Conservation (phyloP, 805 yeast species). For the Saturnispora hagleri region DNA sequence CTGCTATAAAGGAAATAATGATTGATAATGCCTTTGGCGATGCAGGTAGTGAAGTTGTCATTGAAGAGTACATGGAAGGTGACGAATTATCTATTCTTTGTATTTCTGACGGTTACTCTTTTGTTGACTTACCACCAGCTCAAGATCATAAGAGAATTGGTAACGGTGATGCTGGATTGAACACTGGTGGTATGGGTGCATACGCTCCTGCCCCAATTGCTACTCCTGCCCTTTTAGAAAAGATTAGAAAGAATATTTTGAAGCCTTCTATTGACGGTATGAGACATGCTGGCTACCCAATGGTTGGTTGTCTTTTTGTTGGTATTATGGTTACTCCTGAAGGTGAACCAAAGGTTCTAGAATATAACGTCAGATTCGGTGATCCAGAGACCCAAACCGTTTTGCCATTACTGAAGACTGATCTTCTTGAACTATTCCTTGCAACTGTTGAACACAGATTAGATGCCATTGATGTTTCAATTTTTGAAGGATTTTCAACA, state of each 20-base stretch:
- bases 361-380: conserved; percentile 96
- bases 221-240: conserved; percentile 58
- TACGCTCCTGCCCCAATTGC: conserved; percentile 98
- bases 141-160: conserved; percentile 97
- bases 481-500: conserved; percentile 52
- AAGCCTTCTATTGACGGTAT: conserved; percentile 92
- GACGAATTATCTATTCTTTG: conserved; percentile 93
- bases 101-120: conserved; percentile 87
- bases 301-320: conserved; percentile 91
- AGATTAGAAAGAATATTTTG: conserved; percentile 67
- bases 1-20: conserved; percentile 83
- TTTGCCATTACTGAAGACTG: conserved; percentile 81
- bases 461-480: conserved; percentile 61
- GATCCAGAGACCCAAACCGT: conserved; percentile 99
- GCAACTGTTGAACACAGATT: conserved; percentile 93
- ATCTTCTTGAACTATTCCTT: conserved; percentile 81
- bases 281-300: conserved; percentile 92
- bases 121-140: conserved; percentile 87
- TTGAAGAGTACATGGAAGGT: conserved; percentile 94
- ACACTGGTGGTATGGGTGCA: conserved; percentile 99
- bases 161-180: conserved; percentile 86
- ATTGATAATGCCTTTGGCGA: conserved; percentile 77
- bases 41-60: conserved; percentile 92
- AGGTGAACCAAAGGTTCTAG: conserved; percentile 86
- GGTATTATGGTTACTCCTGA: conserved; percentile 84